Conservation (phyloP, 1,284 basidiomycete species). For the Stereum hirsutum region DNA sequence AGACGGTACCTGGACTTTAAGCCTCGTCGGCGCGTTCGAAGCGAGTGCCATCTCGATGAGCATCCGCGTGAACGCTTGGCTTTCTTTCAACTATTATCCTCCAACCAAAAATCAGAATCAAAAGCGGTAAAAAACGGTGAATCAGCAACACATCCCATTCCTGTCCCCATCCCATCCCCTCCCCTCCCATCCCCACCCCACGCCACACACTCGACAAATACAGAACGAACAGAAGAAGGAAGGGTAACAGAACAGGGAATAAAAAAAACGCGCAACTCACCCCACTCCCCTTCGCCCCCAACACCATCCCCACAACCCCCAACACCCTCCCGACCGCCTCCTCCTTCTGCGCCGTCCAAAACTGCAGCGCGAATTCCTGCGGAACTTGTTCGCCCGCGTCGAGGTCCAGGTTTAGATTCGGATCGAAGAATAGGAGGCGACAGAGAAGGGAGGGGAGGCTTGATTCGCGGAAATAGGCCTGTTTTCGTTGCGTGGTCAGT, state of each 20-base stretch:
- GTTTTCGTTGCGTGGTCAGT: slow-evolving; percentile 4
- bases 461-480: slow-evolving; percentile 98
- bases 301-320: slow-evolving; percentile 70
- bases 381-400: slow-evolving; percentile 71
- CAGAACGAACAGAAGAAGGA: background rate
- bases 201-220: slow-evolving; percentile 72
- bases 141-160: slow-evolving; percentile 15
- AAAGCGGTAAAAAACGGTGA: background rate
- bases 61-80: slow-evolving; percentile 68
- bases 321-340: slow-evolving; percentile 73
- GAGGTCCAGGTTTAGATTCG: slow-evolving; percentile 83
- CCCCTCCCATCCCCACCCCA: slow-evolving; percentile 68
- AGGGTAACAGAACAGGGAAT: background rate
- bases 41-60: slow-evolving; percentile 84
- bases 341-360: slow-evolving; percentile 91
- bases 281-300: slow-evolving; percentile 63
- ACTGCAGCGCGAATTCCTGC: slow-evolving; percentile 91
- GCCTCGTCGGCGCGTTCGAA: slow-evolving; percentile 80
- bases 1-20: slow-evolving; percentile 73
- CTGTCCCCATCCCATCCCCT: slow-evolving; percentile 62
- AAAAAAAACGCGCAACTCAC: no score
- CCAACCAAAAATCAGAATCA: no score
- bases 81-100: slow-evolving; percentile 58
- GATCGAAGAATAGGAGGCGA: slow-evolving; percentile 82
- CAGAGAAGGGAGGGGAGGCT: slow-evolving; percentile 76